Evolutionary conservation across 495 filamentous ascomycete species (phyloP), one percentile per base, ranked within the genome.

Genomic region (Parmelia sp.): DNA sequence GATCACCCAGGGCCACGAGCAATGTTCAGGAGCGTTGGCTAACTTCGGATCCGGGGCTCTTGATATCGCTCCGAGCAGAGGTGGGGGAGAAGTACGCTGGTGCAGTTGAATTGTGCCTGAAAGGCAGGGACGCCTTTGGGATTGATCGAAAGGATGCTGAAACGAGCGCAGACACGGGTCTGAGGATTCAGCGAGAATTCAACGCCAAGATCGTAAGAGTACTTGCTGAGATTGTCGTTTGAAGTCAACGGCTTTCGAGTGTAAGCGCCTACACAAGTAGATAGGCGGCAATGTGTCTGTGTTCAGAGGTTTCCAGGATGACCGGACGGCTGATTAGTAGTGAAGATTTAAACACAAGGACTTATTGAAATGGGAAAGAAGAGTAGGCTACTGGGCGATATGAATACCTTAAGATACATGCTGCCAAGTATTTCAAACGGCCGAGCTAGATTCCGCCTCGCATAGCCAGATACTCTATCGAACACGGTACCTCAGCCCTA

Each of bases 1-100:
- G 14, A 25, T 35, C 33, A 4, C 36, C 57, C 11, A 14, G 14
- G 23, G 60, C 47, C 23, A 59, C 60, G 12, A 31, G 36, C 37
- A 33, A 37, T 37, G 35, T 62, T 17, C 60, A 53, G 60, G 42
- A 44, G 42, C 36, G 36, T 31, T 27, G 36, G 36, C 42, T 62
- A 19, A 62, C 29, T 29, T 44, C 36, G 25, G 37, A 62, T 15
- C 60, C 36, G 14, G 29, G 29, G 49, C 60, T 47, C 19, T 27
- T 62, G 3, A 42, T 25, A 27, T 47, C 25, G 37, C 23, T 62
- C 42, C 36, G 45, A 37, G 36, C 60, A 42, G 37, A 44, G 21
- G 60, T 62, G 21, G 60, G 60, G 1, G 60, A 62, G 37, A 49
- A 33, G 42, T 62, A 47, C 56, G 60, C 60, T 25, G 60, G 31